These are phyloP conservation scores for Colletotrichum somersetense DNA, from an alignment of 2,329 filamentous ascomycete genomes.

Conservation along the genomic window DNA sequence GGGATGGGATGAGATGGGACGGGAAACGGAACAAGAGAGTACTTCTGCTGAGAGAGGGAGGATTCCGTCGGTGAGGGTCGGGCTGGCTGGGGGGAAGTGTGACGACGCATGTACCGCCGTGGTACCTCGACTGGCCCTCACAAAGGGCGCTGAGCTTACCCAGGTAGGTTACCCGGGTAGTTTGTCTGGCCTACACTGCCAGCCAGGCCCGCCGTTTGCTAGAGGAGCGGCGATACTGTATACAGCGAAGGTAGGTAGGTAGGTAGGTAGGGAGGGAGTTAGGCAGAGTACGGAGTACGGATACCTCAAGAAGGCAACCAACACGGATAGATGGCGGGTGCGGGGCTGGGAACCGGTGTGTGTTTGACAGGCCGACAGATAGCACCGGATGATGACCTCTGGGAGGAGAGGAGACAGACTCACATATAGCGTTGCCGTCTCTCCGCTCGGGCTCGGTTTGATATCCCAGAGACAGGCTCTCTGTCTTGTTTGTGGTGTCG, in stretches of 20 bases:
- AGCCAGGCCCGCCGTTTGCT: constrained; percentile 9
- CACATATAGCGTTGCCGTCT: not conserved
- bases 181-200: constrained; percentile 7
- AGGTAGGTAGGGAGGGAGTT: not conserved
- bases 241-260: no score
- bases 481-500: not conserved
- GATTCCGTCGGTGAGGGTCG: not conserved
- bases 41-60: constrained; percentile 24
- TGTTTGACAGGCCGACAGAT: constrained; percentile 2
- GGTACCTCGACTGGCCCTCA: constrained; percentile 14
- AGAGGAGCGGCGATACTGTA: constrained; percentile 1
- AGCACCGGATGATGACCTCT: constrained; percentile 16
- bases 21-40: constrained; percentile 20
- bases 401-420: not conserved
- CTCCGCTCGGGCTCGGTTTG: not conserved
- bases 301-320: constrained; percentile 11
- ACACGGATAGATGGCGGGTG: constrained; percentile 10
- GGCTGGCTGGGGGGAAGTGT: constrained; percentile 6
- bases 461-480: not conserved
- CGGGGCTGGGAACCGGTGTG: constrained; percentile 25
- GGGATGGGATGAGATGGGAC: not conserved
- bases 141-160: not conserved
- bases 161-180: not conserved
- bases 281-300: no score
- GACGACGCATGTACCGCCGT: constrained; percentile 10